Base-by-base conservation (phyloP, 805 yeast species). In the Pichia heedii region DNA sequence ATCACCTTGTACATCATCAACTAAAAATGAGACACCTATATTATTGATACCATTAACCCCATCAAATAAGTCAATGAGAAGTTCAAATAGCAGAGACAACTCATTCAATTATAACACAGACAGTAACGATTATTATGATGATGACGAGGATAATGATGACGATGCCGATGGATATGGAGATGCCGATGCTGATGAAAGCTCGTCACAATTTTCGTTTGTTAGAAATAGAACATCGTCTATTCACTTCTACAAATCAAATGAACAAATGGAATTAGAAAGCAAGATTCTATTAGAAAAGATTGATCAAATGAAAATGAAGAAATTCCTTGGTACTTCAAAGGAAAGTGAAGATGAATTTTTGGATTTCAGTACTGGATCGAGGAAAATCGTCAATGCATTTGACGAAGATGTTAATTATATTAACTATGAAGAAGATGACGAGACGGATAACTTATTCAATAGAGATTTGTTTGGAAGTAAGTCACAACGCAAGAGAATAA, bases 401-500 rank as follows among this genome's bases (percentile, higher is more conserved):
- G 46, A 42, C 27, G 46, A 42, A 4, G 46, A 37, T 16, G 36
- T 40, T 16, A 47, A 47, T 40, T 43, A 40, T 39, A 33, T 24
- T 10, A 66, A 64, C 46, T 56, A 51, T 20, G 58, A 55, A 10
- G 60, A 48, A 19, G 56, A 54, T 27, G 70, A 66, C 43, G 70
- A 66, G 32, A 66, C 70, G 0, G 69, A 65, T 44, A 60, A 54
- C 11, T 45, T 67, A 35, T 66, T 66, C 48, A 65, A 66, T 39
- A 48, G 70, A 34, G 58, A 60, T 39, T 42, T 66, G 16, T 66
- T 67, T 43, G 58, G 65, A 13, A 3, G 13, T 29, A 12, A 29
- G 11, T 24, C 27, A 8, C 27, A 24, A 11, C 54, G 29, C 36
- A 42, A 27, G 44, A 86, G 74, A 73, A 49, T 77, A 81, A 47